Base-by-base conservation (phyloP, 1,284 basidiomycete genomes). In the Rhodotorula sp. region DNA sequence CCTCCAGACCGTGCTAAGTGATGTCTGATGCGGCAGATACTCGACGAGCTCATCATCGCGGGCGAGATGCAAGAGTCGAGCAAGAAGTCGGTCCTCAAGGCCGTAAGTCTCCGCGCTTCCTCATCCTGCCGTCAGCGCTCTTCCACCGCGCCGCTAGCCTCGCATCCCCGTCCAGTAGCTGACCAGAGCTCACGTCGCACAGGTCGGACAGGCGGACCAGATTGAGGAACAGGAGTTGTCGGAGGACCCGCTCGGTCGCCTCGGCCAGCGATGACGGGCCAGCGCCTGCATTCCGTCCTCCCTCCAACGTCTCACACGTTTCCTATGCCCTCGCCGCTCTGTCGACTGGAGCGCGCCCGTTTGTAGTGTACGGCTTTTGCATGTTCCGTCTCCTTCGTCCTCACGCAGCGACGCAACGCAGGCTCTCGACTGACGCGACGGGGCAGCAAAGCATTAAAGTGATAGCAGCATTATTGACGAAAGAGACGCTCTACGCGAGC, bases 31-130 rank as follows among this genome's bases (percentile, higher is more conserved):
- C n/a, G 40, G 54, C 76, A 92, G 91, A 96, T 97, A 76, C 83
- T 99, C 65, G 96, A 99, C 80, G 96, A 99, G 80, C 85, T 99
- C 62, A 94, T 99, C 80, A 97, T 99, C 71, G 90, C 94, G 8
- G 96, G 96, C 55, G 96, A 99, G 81, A 84, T 99, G 76, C 95
- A 99, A 82, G 96, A 99, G 79, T 94, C 94, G 2, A 94, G 91
- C 40, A 99, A 99, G 86, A 99, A 99, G 82, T 91, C 92, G 8
- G 95, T 99, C 10, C 83, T 99, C 61, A 85, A 91, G 69, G 89
- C 91, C 64, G 90, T 91, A 18, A 28, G 67, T 63, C 51, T 15
- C 28, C 8, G 2, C 31, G 34, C 18, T 28, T 11, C 28, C 50
- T 7, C n/a, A n/a, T 20, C n/a, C 26, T 13, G 37, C 13, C 31